Evolutionary conservation across 257 asterid genomes (phyloP), one percentile per base, ranked within the genome.

Genomic region (Apocynum venetum): DNA sequence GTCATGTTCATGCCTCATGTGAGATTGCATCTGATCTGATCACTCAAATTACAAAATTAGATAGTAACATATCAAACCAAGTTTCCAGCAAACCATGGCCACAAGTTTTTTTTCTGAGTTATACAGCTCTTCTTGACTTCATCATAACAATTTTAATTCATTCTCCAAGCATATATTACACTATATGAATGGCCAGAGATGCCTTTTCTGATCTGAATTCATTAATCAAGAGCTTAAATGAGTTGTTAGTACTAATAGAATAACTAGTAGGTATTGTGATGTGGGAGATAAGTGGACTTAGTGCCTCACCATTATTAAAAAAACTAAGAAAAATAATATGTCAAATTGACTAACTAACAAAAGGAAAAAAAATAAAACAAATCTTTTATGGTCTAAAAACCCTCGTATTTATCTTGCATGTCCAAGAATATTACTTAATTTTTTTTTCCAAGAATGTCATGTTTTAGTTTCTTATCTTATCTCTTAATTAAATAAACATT

Each of bases 81-180:
- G 48, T 71, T 25, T n/a, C 17, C n/a, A 41, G 46, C 59, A 80
- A 81, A 80, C 75, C 70, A 69, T 75, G 61, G 76, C 87, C 89
- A 78, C 83, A 83, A 76, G 68, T 38, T 46, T 63, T 12, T 11
- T 15, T 12, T 11, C 0, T 12, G 0, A 9, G 7, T 60, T 60
- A 60, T 1, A 10, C 3, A 60, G 38, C 3, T n/a, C 12, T 59
- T 25, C 13, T 65, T 51, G 9, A 55, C 53, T n/a, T 35, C 51
- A 73, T n/a, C 4, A 52, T 53, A 47, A 47, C 4, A 6, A 55
- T 20, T 52, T n/a, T 47, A 17, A 19, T 71, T 56, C 19, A 67
- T 69, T 46, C 55, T 46, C 8, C 5, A 71, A 15, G 4, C 8
- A 11, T 9, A 19, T 78, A 13, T 48, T 8, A 20, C 19, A 59